A percentile compares a stretch with the other conserved stretches of the same genome.
Conservation (phyloP, 148 eudicot genomes). For the Chenopodium formosanum region DNA sequence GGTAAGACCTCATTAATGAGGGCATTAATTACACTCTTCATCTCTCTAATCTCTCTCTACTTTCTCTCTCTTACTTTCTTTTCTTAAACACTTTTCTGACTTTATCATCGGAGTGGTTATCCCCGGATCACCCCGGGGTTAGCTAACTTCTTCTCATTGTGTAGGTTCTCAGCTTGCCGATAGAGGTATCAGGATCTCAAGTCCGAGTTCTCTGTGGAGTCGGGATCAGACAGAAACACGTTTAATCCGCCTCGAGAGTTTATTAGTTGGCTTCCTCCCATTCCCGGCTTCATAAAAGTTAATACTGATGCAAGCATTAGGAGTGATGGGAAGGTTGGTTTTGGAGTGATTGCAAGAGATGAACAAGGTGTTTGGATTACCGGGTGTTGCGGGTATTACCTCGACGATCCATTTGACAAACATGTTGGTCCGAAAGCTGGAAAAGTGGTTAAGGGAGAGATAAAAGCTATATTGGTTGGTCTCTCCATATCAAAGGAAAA, state of each 20-base stretch:
- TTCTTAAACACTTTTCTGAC: no score
- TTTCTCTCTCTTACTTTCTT: no score
- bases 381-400: not conserved
- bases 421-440: not conserved
- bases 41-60: no score
- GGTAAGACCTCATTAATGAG: no score
- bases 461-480: not conserved
- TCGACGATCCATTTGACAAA: not conserved
- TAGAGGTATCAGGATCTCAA: no score
- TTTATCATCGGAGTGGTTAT: no score
- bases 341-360: not conserved
- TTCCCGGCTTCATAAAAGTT: not conserved
- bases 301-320: not conserved
- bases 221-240: no score
- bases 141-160: no score
- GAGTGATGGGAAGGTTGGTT: not conserved
- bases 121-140: no score
- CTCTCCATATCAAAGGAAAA: not conserved
- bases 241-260: not conserved
- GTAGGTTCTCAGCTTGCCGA: no score
- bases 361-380: not conserved
- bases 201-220: no score
- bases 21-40: no score
- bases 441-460: not conserved
- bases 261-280: not conserved